Conservation (phyloP, 129 eudicot species). For the Tanacetum coccineum region DNA sequence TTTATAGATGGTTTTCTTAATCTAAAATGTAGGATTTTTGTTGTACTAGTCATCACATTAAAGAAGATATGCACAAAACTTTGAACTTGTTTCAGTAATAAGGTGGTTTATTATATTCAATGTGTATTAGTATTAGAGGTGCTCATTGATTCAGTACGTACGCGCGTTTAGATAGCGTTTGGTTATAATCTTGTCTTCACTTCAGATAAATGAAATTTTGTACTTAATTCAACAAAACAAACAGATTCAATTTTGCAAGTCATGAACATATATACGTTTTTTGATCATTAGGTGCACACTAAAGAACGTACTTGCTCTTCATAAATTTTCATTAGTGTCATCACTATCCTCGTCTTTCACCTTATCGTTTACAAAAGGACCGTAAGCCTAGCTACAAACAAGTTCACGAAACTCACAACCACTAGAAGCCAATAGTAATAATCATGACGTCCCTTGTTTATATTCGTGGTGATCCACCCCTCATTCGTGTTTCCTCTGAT, state of each 20-base stretch:
- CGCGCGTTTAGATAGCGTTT: background rate
- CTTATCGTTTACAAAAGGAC: slow-evolving; percentile 28
- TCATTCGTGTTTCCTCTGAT: slow-evolving; percentile 24
- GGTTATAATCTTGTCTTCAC: background rate
- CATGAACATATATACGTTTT: background rate
- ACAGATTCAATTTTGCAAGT: background rate
- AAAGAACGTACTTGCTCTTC: slow-evolving; percentile 3
- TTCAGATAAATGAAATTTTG: background rate
- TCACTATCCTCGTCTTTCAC: background rate
- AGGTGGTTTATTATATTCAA: background rate
- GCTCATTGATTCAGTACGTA: background rate
- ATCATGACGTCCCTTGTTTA: slow-evolving; percentile 33
- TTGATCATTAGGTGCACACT: background rate
- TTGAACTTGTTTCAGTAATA: background rate
- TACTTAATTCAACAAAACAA: background rate
- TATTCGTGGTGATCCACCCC: slow-evolving; percentile 32
- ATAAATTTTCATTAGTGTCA: background rate
- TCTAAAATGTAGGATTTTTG: background rate
- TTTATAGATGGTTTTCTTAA: slow-evolving; percentile 2
- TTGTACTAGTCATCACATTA: slow-evolving; percentile 1
- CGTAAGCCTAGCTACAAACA: slow-evolving; percentile 33
- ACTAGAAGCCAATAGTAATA: slow-evolving; percentile 34
- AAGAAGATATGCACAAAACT: background rate
- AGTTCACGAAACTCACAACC: slow-evolving; percentile 26
- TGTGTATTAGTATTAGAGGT: background rate